Conservation (phyloP, 2,329 filamentous ascomycete species). For the Gaeumannomyces sp. region DNA sequence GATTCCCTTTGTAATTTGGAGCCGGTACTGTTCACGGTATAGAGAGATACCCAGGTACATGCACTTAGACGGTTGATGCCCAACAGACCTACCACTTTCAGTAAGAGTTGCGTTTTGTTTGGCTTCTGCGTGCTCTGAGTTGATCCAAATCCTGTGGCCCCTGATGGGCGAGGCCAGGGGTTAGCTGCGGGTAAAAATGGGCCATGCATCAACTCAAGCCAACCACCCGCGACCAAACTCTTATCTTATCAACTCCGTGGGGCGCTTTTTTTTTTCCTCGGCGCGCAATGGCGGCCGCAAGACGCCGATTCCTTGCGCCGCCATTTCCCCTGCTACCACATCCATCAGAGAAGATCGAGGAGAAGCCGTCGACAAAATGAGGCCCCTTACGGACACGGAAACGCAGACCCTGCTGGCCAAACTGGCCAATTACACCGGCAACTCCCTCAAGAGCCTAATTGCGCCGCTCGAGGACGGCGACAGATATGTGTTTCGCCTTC, state of each 20-base stretch:
- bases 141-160: neutral
- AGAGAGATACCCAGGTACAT: conserved; percentile 7
- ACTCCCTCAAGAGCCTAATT: conserved; percentile 78
- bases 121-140: neutral
- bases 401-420: conserved; percentile 72
- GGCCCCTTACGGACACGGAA: conserved; percentile 21
- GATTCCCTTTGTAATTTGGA: conserved; percentile 1
- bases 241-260: conserved; percentile 9
- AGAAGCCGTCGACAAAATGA: conserved; percentile 13
- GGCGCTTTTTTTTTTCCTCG: conserved; percentile 7
- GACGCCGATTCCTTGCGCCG: neutral
- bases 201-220: too few relatives aligned
- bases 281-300: neutral
- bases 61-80: neutral
- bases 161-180: neutral
- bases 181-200: neutral
- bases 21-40: neutral
- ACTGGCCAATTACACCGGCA: conserved; percentile 87
- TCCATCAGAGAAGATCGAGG: neutral
- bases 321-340: neutral
- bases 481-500: conserved; percentile 79
- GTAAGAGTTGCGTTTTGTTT: neutral
- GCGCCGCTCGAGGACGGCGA: conserved; percentile 66
- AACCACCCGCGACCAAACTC: too few relatives aligned
- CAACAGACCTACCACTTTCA: neutral